Evolutionary conservation across 208 protist genomes (phyloP).

Genomic region (Leishmania tropica): DNA sequence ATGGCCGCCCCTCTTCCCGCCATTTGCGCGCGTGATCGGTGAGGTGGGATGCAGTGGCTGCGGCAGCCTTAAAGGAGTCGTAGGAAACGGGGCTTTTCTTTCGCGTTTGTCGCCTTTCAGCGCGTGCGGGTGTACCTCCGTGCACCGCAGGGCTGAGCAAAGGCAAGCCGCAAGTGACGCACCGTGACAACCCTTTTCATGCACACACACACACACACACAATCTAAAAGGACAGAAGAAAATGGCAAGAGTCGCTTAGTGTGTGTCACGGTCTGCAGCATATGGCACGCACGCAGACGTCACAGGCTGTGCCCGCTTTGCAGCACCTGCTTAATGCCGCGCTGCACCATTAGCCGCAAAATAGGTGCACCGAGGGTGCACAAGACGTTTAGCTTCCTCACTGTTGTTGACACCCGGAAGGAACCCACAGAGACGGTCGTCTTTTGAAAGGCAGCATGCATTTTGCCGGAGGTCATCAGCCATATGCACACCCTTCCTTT

Average conservation of each 20-base stretch:
- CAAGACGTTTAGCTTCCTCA: slow-evolving; percentile 49
- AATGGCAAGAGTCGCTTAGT: not conserved
- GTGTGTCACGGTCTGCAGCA: not conserved
- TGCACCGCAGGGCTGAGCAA: not conserved
- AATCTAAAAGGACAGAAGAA: not conserved
- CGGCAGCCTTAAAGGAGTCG: too few relatives aligned
- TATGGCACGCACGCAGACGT: not conserved
- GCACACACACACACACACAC: not conserved
- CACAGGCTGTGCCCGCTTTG: slow-evolving; percentile 20
- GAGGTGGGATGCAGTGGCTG: not conserved
- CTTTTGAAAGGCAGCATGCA: slow-evolving; percentile 21
- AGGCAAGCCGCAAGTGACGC: not conserved
- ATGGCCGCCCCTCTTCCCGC: not conserved
- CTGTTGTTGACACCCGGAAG: slow-evolving; percentile 48
- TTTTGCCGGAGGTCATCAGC: slow-evolving; percentile 32
- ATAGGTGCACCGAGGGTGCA: slow-evolving; percentile 49
- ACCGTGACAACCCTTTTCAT: not conserved
- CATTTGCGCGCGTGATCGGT: not conserved
- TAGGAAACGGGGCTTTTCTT: too few relatives aligned
- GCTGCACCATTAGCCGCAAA: slow-evolving; percentile 44
- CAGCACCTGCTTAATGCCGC: slow-evolving; percentile 13
- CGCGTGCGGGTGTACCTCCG: not conserved
- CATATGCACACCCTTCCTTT: slow-evolving; percentile 21
- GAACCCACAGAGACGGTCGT: slow-evolving; percentile 40
- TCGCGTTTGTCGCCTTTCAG: not conserved